phyloP scores from a whole-genome alignment of 2,329 filamentous ascomycete genomes.

The Claviceps sorghi region DNA sequence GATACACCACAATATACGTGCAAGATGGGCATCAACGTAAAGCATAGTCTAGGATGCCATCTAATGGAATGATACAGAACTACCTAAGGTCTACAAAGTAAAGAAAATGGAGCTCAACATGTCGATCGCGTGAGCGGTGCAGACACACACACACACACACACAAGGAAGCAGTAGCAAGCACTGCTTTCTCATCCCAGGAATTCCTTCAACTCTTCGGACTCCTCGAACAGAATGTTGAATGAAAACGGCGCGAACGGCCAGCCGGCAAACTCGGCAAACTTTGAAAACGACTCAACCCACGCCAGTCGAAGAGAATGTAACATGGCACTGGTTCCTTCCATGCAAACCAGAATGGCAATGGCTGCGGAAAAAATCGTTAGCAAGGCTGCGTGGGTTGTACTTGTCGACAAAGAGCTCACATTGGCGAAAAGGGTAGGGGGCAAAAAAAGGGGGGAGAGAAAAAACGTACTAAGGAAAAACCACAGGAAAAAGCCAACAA shows the following conservation, averaged over 20 bases:
- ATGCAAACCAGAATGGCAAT: conserved; percentile 67
- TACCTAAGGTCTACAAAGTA: conserved; percentile 17
- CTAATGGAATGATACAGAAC: conserved; percentile 16
- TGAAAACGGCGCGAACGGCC: conserved; percentile 78
- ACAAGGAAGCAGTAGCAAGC: neutral
- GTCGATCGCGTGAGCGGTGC: neutral
- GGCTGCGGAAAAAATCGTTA: conserved; percentile 17
- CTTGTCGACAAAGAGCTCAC: neutral
- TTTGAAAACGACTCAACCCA: conserved; percentile 98
- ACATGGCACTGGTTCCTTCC: conserved; percentile 93
- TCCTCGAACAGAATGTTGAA: conserved; percentile 77
- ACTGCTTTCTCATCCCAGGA: conserved; percentile 26
- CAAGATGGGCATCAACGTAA: neutral
- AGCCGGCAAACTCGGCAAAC: conserved; percentile 83
- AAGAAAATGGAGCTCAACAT: conserved; percentile 9
- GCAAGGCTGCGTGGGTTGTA: conserved; percentile 1
- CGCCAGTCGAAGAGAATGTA: conserved; percentile 79
- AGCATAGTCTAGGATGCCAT: conserved; percentile 8
- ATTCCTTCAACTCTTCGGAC: conserved; percentile 49
- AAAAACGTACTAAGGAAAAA: conserved; percentile 55
- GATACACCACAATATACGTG: neutral
- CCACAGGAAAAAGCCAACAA: conserved; percentile 76
- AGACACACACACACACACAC: neutral
- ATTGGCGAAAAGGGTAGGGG: no score
- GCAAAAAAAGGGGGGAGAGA: neutral